Evolutionary conservation across 345 rosid species (phyloP).

Genomic region (Streptanthus diversifolius): DNA sequence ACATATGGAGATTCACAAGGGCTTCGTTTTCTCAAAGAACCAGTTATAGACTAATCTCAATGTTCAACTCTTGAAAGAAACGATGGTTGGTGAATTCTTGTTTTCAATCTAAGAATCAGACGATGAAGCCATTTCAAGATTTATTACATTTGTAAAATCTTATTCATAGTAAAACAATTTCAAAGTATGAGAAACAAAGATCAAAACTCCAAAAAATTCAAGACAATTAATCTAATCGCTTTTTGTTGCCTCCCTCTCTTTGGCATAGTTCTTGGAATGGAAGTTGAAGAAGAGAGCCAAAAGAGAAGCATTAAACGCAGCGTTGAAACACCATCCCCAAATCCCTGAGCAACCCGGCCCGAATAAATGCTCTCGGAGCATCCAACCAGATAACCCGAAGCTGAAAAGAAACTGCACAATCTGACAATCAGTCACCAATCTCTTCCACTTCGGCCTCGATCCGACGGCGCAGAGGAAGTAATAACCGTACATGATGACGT

Average conservation of each 20-base stretch:
- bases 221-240: background rate
- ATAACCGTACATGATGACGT: slow-evolving; percentile 68
- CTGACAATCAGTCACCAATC: slow-evolving; percentile 66
- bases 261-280: slow-evolving; percentile 49
- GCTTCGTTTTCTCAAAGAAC: no score
- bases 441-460: slow-evolving; percentile 67
- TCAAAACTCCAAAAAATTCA: background rate
- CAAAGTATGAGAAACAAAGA: background rate
- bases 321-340: slow-evolving; percentile 62
- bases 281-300: slow-evolving; percentile 63
- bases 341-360: slow-evolving; percentile 67
- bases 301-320: slow-evolving; percentile 59
- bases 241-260: background rate
- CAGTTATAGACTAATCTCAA: no score
- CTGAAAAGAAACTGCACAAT: slow-evolving; percentile 68
- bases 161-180: background rate
- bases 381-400: slow-evolving; percentile 46
- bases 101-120: no score
- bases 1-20: no score
- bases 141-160: background rate
- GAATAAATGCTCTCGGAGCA: slow-evolving; percentile 46
- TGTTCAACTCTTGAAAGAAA: no score
- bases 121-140: background rate
- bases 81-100: no score
- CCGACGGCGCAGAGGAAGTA: slow-evolving; percentile 61